Percentiles rank a stretch among this genome's conserved stretches.
phyloP scores from a whole-genome alignment of 2,329 filamentous ascomycete species.

The Alternaria gaisen region DNA sequence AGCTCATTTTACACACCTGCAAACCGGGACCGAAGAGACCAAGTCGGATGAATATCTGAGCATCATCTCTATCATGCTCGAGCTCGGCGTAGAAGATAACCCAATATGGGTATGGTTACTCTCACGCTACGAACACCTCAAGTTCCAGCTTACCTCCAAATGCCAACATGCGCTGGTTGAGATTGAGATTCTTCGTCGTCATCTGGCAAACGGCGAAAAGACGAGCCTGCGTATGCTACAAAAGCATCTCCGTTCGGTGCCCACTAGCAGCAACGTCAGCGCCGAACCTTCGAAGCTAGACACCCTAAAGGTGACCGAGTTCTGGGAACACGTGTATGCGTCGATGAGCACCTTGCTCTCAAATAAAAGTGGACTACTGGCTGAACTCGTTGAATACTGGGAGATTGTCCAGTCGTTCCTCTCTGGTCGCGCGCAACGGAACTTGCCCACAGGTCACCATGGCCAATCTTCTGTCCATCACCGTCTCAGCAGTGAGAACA shows the following conservation, averaged over 20 bases:
- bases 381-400: conserved; percentile 94
- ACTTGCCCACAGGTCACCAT: conserved; percentile 81
- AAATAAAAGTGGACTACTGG: conserved; percentile 77
- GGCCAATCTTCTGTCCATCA: conserved; percentile 85
- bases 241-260: conserved; percentile 77
- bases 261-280: conserved; percentile 68
- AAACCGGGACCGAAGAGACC: conserved; percentile 56
- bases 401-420: conserved; percentile 91
- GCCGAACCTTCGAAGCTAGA: conserved; percentile 71
- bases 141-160: conserved; percentile 79
- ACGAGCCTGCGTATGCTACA: conserved; percentile 75
- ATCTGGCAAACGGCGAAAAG: conserved; percentile 77
- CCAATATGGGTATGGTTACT: conserved; percentile 96
- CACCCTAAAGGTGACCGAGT: conserved; percentile 79
- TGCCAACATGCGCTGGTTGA: conserved; percentile 90
- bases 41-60: conserved; percentile 88
- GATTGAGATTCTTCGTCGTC: conserved; percentile 87
- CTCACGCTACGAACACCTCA: conserved; percentile 88
- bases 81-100: conserved; percentile 93
- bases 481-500: conserved; percentile 74
- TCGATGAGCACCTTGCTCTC: conserved; percentile 81
- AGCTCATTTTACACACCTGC: conserved; percentile 65
- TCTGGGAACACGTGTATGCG: conserved; percentile 88
- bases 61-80: conserved; percentile 85
- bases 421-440: conserved; percentile 81